Evolutionary conservation across 225 moss, liverwort and hornwort species (phyloP).

Genomic region (Pleurozium schreberi): DNA sequence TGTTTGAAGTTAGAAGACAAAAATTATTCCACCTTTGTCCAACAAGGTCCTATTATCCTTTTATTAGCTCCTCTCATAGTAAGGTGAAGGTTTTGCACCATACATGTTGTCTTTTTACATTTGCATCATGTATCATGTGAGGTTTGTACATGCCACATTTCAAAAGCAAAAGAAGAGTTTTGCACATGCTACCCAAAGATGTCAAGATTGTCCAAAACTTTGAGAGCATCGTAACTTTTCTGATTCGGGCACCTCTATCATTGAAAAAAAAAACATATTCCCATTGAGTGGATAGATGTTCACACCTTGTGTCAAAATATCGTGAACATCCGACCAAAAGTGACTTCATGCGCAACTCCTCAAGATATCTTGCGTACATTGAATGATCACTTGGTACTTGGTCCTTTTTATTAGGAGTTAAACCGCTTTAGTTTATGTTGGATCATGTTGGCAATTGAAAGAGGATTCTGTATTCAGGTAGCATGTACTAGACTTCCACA

Average conservation of each 20-base stretch:
- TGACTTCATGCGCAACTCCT: fast-evolving
- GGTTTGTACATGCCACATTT: background rate
- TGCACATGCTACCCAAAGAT: background rate
- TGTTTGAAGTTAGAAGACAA: background rate
- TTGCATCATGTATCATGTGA: fast-evolving
- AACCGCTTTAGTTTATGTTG: background rate
- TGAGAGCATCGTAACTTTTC: background rate
- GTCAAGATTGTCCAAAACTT: fast-evolving
- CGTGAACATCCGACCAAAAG: background rate
- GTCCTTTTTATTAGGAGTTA: background rate
- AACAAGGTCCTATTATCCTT: fast-evolving
- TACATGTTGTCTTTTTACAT: no score
- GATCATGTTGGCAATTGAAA: background rate
- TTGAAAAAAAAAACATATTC: no score
- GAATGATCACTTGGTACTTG: background rate
- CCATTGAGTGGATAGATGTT: no score
- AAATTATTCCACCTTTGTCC: background rate
- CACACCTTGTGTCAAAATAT: background rate
- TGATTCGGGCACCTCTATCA: fast-evolving
- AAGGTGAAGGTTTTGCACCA: background rate
- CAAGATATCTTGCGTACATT: background rate
- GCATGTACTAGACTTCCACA: background rate
- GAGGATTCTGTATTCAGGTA: background rate
- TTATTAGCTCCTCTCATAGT: no score
- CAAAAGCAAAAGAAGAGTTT: background rate